Evolutionary conservation across 345 rosid genomes (phyloP).

Genomic region (Populus simonii): DNA sequence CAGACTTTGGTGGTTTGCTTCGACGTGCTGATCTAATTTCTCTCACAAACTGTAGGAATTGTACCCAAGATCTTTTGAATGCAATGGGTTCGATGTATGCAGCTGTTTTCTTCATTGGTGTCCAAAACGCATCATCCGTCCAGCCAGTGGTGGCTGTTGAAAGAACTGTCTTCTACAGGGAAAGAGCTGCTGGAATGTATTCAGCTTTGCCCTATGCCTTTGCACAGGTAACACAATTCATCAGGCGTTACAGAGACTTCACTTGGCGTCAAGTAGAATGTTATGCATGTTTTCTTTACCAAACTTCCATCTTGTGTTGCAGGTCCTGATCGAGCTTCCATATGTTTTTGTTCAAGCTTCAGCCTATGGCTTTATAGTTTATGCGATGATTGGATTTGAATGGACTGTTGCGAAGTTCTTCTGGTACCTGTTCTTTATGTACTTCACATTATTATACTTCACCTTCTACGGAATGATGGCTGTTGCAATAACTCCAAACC

Average conservation of each 20-base stretch:
- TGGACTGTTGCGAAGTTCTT: constrained; percentile 52
- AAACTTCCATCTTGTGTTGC: neutral
- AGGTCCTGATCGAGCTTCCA: constrained; percentile 65
- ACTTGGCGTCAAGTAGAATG: neutral
- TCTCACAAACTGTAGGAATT: constrained; percentile 29
- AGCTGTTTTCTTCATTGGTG: constrained; percentile 66
- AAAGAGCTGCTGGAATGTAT: constrained; percentile 82
- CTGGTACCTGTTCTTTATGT: constrained; percentile 65
- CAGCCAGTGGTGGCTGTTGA: constrained; percentile 77
- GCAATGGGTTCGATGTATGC: constrained; percentile 76
- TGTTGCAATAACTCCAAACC: constrained; percentile 63
- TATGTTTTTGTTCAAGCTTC: constrained; percentile 47
- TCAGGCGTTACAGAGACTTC: too few relatives aligned
- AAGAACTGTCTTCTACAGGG: constrained; percentile 74
- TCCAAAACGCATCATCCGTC: constrained; percentile 51
- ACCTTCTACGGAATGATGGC: constrained; percentile 76
- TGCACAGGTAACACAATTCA: constrained; percentile 40
- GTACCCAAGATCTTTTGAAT: constrained; percentile 50
- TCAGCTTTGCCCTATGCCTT: constrained; percentile 76
- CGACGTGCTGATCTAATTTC: neutral
- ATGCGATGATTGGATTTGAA: constrained; percentile 62
- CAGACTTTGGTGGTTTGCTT: neutral
- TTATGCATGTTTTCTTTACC: neutral
- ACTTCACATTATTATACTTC: constrained; percentile 55
- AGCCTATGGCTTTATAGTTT: constrained; percentile 47